Conservation (phyloP, 768 basidiomycete species). For the Lactarius hengduanensis region DNA sequence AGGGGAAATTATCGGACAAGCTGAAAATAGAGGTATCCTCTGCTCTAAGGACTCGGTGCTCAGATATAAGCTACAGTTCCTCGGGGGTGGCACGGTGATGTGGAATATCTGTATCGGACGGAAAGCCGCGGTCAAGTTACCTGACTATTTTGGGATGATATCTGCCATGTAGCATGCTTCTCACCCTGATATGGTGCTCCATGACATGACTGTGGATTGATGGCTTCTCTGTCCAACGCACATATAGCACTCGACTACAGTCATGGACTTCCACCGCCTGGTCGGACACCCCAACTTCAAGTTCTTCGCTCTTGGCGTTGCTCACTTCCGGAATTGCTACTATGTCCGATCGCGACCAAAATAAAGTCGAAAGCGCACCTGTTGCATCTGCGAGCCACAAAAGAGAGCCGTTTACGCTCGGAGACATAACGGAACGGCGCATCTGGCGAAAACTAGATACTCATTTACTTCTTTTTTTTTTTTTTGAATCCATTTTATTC, state of each 20-base stretch:
- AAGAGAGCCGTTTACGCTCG: background rate
- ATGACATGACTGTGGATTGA: background rate
- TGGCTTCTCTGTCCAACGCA: background rate
- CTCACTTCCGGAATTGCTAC: background rate
- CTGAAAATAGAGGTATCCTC: background rate
- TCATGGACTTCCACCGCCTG: background rate
- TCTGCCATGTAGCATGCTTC: background rate
- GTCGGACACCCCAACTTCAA: too few species aligned
- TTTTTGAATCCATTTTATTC: too few species aligned
- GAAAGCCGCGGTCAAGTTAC: background rate
- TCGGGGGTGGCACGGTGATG: background rate
- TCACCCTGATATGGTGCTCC: background rate
- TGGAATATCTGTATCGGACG: background rate
- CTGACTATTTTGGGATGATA: background rate
- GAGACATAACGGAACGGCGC: background rate
- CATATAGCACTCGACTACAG: background rate
- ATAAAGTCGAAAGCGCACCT: background rate
- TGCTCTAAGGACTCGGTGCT: background rate
- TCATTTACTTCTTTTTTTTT: slow-evolving; percentile 22
- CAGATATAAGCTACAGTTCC: background rate
- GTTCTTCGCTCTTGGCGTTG: background rate
- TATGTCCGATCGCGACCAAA: background rate
- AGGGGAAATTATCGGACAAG: background rate
- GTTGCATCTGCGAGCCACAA: background rate
- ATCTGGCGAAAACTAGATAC: slow-evolving; percentile 27